Percentiles rank a stretch among this genome's conserved stretches.
Evolutionary conservation across 2,329 filamentous ascomycete genomes (phyloP).

Genomic region (Xenoacremonium recifei): DNA sequence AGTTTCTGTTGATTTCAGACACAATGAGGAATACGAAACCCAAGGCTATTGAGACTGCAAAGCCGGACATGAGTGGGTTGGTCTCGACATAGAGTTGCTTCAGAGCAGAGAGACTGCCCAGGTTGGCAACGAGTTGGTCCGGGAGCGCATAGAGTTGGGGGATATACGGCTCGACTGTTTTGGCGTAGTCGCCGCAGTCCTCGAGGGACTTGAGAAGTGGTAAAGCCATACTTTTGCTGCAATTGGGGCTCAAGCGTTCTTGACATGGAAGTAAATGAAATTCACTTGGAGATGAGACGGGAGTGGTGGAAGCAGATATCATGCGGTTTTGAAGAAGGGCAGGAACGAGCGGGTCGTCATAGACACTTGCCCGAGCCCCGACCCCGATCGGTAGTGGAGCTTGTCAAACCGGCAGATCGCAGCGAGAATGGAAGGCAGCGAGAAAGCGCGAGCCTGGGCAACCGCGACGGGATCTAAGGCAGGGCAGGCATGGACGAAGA

Average conservation of each 20-base stretch:
- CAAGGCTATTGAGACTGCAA: conserved; percentile 71
- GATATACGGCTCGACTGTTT: conserved; percentile 73
- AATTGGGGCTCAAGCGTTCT: too few relatives aligned
- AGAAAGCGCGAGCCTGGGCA: neutral
- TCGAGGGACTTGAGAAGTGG: conserved; percentile 67
- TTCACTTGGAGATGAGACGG: neutral
- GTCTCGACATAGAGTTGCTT: conserved; percentile 75
- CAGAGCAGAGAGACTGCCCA: conserved; percentile 60
- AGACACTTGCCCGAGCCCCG: too few relatives aligned
- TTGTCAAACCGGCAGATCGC: too few relatives aligned
- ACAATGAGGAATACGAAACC: conserved; percentile 69
- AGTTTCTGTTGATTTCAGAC: conserved; percentile 88
- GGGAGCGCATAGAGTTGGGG: conserved; percentile 70
- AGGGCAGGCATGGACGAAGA: neutral
- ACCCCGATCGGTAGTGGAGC: too few relatives aligned
- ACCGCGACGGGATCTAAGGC: too few relatives aligned
- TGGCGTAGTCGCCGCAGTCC: conserved; percentile 74
- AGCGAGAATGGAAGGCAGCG: conserved; percentile 1
- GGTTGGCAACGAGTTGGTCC: conserved; percentile 57
- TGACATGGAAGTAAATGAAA: too few relatives aligned
- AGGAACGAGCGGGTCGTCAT: conserved; percentile 15
- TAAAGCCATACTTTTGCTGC: conserved; percentile 74
- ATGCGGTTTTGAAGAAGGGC: neutral
- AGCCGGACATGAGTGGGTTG: conserved; percentile 77
- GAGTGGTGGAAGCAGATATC: neutral